Conservation (phyloP, 2,329 filamentous ascomycete species). For the Arthrobotrys megalospora region DNA sequence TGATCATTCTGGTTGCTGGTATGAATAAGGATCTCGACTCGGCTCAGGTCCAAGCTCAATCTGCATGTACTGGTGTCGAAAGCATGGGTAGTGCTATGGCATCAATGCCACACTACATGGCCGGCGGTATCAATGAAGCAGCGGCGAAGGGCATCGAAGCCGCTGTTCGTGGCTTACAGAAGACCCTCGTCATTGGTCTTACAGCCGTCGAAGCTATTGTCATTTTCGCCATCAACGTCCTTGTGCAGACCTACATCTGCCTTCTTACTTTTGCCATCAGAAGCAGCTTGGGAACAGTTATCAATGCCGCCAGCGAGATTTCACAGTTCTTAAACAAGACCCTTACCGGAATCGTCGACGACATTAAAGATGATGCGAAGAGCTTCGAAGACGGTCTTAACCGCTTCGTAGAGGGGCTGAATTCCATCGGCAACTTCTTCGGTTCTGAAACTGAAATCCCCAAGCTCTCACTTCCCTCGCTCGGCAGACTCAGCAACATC, state of each 20-base stretch:
- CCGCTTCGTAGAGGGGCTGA: conserved; percentile 72
- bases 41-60: conserved; percentile 85
- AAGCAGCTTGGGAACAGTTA: conserved; percentile 81
- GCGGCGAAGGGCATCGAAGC: conserved; percentile 84
- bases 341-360: conserved; percentile 69
- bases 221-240: conserved; percentile 91
- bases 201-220: conserved; percentile 89
- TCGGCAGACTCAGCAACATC: conserved; percentile 79
- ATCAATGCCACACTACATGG: conserved; percentile 97
- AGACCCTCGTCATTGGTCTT: conserved; percentile 82
- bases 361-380: conserved; percentile 71
- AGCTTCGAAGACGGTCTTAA: conserved; percentile 69
- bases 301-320: conserved; percentile 75
- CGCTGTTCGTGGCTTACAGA: conserved; percentile 83
- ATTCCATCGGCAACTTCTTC: conserved; percentile 72
- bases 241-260: conserved; percentile 91
- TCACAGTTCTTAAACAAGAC: conserved; percentile 75
- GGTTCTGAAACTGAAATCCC: conserved; percentile 69
- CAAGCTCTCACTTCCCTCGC: conserved; percentile 76
- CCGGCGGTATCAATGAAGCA: conserved; percentile 87
- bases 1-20: conserved; percentile 81
- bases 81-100: conserved; percentile 95
- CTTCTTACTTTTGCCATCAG: conserved; percentile 86
- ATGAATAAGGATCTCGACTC: conserved; percentile 81
- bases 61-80: conserved; percentile 92